Evolutionary conservation across 177 flowering plant species (phyloP), one percentile per base, ranked within the genome.

Genomic region (Vitis hybrid): DNA sequence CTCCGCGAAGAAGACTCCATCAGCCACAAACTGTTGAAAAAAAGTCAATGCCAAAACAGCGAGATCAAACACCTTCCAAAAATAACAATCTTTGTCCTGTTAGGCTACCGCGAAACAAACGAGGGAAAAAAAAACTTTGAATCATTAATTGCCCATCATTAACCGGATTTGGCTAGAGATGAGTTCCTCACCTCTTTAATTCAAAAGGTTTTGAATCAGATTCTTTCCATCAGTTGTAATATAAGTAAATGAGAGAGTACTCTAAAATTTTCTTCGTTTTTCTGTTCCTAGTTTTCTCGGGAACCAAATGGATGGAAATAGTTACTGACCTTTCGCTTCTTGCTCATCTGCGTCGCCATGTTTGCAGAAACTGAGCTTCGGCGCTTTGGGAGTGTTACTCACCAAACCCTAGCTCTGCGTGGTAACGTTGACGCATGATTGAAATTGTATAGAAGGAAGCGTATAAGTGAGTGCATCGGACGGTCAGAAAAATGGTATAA

Each of bases 331-430:
- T 90, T 90, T 79, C 91, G 68, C 79, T 86, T 89, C 72, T 89
- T 89, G 80, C 91, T 89, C 77, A 89, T 87, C 76, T 87, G 93
- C 51, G 87, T 84, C 57, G 89, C 87, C 94, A 88, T 88, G 14
- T 13, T 81, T 56, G 18, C 10, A 57, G 17, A 13, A 15, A 13
- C 17, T n/a, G 17, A 17, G 17, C 4, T 54, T 54, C 56, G 56
- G 17, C 56, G 56, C 1, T 54, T 5, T 14, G 56, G 17, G n/a
- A 35, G n/a, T 54, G 17, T 12, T 5, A 13, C 6, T 15, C 17
- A 1, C 17, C 17, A 54, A 54, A 54, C 56, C 56, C 56, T 54
- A 54, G 17, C 11, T 54, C 11, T 0, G 0, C 17, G 56, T 13
- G 56, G 17, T 15, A 15, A 17, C 3, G 17, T 54, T 12, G n/a